These are phyloP conservation scores for Akanthomyces muscarius DNA, from an alignment of 2,329 filamentous ascomycete genomes.

Conservation along the genomic window DNA sequence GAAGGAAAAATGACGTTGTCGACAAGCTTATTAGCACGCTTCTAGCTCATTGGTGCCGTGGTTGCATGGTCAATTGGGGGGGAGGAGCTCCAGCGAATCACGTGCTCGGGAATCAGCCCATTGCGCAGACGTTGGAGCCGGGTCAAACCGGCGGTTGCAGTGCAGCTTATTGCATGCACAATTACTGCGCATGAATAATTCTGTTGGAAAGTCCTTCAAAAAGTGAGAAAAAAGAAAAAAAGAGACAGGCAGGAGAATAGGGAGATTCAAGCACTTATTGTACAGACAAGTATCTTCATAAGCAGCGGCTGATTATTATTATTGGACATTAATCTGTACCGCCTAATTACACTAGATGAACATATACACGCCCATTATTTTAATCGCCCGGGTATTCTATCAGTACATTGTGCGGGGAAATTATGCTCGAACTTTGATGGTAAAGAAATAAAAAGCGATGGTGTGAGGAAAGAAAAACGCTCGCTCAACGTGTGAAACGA, in stretches of 20 bases:
- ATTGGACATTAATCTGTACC: constrained; percentile 14
- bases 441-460: constrained; percentile 6
- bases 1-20: constrained; percentile 14
- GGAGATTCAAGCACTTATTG: background rate
- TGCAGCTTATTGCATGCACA: background rate
- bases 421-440: background rate
- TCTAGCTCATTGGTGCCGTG: constrained; percentile 4
- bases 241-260: too few relatives aligned
- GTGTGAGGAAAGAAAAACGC: constrained; percentile 13
- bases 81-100: constrained; percentile 14
- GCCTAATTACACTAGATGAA: constrained; percentile 16
- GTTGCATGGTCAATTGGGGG: background rate
- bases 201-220: too few relatives aligned
- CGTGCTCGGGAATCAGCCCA: constrained; percentile 15
- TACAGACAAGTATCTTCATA: background rate
- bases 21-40: constrained; percentile 7
- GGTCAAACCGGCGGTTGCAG: background rate
- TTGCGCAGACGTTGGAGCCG: background rate
- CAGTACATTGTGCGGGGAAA: constrained; percentile 15
- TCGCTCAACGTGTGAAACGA: constrained; percentile 14
- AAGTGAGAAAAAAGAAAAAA: too few relatives aligned
- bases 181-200: background rate
- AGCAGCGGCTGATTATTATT: constrained; percentile 9
- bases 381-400: constrained; percentile 13
- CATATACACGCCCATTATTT: constrained; percentile 2